These are phyloP conservation scores for Corinectria fuckeliana DNA, from an alignment of 2,329 filamentous ascomycete genomes.

Conservation along the genomic window DNA sequence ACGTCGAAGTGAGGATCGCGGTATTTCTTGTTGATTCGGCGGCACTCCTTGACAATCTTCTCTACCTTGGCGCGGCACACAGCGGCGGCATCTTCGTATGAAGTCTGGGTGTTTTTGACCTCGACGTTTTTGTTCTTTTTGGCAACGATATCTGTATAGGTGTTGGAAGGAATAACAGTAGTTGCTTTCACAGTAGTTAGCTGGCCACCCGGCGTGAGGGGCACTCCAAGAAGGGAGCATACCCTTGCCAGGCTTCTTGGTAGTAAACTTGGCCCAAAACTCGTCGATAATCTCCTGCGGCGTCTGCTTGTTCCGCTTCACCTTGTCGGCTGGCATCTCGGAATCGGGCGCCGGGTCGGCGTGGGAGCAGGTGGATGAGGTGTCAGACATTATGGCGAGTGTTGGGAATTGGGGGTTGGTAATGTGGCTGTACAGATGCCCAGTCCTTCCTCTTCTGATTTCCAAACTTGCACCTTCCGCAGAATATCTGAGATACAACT, in stretches of 20 bases:
- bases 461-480: background rate
- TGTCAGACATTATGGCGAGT: background rate
- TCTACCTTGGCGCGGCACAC: slow-evolving; percentile 71
- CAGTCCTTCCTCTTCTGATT: background rate
- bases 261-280: slow-evolving; percentile 76
- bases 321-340: background rate
- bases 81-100: slow-evolving; percentile 74
- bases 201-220: background rate
- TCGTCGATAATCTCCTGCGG: slow-evolving; percentile 74
- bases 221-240: background rate
- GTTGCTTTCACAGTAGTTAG: slow-evolving; percentile 54
- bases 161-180: slow-evolving; percentile 72
- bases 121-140: slow-evolving; percentile 61
- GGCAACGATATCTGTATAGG: slow-evolving; percentile 66
- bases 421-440: background rate
- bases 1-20: slow-evolving; percentile 87
- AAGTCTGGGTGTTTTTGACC: slow-evolving; percentile 65
- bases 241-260: slow-evolving; percentile 75
- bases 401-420: background rate
- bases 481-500: background rate
- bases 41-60: slow-evolving; percentile 70
- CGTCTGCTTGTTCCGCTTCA: slow-evolving; percentile 51
- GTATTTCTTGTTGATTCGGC: slow-evolving; percentile 83
- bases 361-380: background rate
- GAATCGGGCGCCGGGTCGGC: background rate